phyloP scores from a whole-genome alignment of 2,329 filamentous ascomycete species.

The Leptosphaerulina australis region DNA sequence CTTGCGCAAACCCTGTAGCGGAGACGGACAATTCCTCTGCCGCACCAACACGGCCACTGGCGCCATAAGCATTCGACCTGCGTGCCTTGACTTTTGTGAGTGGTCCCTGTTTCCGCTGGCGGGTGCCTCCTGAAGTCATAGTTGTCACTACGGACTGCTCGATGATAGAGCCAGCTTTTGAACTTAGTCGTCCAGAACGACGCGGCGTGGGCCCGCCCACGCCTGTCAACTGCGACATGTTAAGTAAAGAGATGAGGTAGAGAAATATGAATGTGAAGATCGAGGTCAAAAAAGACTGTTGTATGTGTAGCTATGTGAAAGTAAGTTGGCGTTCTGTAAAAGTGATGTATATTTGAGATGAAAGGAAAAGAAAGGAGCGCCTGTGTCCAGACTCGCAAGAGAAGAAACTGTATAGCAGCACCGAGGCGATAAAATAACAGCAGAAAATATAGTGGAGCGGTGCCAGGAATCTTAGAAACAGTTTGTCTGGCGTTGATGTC shows the following conservation, averaged over 20 bases:
- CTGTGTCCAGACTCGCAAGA: not conserved
- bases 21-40: slow-evolving; percentile 38
- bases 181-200: slow-evolving; percentile 38
- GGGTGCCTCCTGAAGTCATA: slow-evolving; percentile 23
- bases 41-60: slow-evolving; percentile 40
- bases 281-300: not conserved
- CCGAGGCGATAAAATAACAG: not conserved
- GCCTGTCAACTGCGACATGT: slow-evolving; percentile 35
- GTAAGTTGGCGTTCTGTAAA: slow-evolving; percentile 4
- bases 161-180: slow-evolving; percentile 36
- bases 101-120: slow-evolving; percentile 30
- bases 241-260: not conserved
- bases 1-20: slow-evolving; percentile 40
- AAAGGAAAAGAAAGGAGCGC: not conserved
- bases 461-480: too few relatives aligned
- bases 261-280: not conserved
- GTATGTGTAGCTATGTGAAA: not conserved
- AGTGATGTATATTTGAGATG: not conserved
- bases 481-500: not conserved
- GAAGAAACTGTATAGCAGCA: not conserved
- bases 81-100: slow-evolving; percentile 41
- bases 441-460: not conserved
- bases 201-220: slow-evolving; percentile 38
- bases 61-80: slow-evolving; percentile 47
- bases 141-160: slow-evolving; percentile 31